A percentile compares a stretch with the other conserved stretches of the same genome.
phyloP scores from a whole-genome alignment of 2,329 filamentous ascomycete genomes.

The Colletotrichum liaoningense region DNA sequence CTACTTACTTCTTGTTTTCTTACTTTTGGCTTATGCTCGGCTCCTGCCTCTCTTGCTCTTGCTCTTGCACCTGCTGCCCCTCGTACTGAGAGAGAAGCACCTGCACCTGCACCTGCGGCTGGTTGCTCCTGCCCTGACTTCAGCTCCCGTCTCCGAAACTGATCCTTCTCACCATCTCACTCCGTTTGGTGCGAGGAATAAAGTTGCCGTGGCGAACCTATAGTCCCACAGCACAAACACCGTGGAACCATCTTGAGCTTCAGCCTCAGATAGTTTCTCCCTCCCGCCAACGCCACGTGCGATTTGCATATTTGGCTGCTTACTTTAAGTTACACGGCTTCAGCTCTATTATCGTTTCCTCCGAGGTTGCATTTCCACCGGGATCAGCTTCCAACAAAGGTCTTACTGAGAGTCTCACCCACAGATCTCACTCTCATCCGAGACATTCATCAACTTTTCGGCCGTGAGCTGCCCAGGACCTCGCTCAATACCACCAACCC shows the following conservation, averaged over 20 bases:
- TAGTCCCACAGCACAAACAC: neutral
- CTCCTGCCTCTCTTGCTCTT: conserved; percentile 1
- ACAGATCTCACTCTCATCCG: neutral
- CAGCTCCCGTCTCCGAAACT: neutral
- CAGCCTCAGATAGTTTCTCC: neutral
- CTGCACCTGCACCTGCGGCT: conserved; percentile 1
- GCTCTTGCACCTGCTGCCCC: conserved; percentile 8
- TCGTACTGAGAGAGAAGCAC: neutral
- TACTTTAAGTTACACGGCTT: neutral
- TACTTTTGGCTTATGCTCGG: neutral
- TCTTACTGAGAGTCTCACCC: neutral
- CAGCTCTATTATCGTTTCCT: conserved; percentile 16
- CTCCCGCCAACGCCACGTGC: neutral
- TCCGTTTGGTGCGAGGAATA: neutral
- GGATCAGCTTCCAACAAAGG: neutral
- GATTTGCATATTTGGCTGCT: neutral
- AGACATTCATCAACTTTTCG: conserved; percentile 10
- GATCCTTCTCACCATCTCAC: neutral
- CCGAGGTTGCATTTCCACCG: neutral
- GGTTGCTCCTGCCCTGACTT: neutral
- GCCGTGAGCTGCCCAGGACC: conserved; percentile 1
- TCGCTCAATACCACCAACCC: neutral
- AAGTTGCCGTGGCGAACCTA: neutral
- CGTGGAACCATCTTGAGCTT: neutral
- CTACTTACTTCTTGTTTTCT: neutral